Evolutionary conservation across 108 stramenopile species (phyloP).

Genomic region (Chaetoceros muelleri): DNA sequence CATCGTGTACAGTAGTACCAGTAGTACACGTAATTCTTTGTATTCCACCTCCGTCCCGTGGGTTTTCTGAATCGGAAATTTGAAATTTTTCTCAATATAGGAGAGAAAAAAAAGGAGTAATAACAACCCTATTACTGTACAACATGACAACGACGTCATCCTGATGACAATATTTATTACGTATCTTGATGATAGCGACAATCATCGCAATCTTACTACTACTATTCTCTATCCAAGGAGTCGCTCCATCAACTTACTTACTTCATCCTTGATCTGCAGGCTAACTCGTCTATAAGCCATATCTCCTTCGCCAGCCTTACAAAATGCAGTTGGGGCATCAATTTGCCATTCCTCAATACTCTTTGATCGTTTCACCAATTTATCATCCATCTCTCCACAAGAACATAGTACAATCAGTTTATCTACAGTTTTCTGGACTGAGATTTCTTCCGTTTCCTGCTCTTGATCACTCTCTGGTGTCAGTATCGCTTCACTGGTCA

Average conservation of each 20-base stretch:
- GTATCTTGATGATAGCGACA: no score
- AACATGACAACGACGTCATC: no score
- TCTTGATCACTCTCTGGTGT: background rate
- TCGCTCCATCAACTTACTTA: background rate
- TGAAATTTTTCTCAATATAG: no score
- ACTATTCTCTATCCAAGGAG: background rate
- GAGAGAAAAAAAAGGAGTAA: no score
- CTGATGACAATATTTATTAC: no score
- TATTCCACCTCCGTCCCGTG: no score
- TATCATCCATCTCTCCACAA: background rate
- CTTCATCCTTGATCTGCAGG: background rate
- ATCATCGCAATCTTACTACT: no score
- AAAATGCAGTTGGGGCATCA: background rate
- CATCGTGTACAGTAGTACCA: no score
- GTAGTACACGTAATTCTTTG: no score
- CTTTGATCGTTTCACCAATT: background rate
- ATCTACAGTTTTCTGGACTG: constrained; percentile 1
- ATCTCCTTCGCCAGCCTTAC: constrained; percentile 1
- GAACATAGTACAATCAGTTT: constrained; percentile 3
- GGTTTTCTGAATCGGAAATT: no score
- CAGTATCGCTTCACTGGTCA: background rate
- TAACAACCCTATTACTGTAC: no score
- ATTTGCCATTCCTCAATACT: constrained; percentile 3
- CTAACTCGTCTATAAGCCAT: constrained; percentile 3
- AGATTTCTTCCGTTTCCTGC: no score